phyloP scores from a whole-genome alignment of 129 eudicot genomes.

The Smallanthus sonchifolius region DNA sequence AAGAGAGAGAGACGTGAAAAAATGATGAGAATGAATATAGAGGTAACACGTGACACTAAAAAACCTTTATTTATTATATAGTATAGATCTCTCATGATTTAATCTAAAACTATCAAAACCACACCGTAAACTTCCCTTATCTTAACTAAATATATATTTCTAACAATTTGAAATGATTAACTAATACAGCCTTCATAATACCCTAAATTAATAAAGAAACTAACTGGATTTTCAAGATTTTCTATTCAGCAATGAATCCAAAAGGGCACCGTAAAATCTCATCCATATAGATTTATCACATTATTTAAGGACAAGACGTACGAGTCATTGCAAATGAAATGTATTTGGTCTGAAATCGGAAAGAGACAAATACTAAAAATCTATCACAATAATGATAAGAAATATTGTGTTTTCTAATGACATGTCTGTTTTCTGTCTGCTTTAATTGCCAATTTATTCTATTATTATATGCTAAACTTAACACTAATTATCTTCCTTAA shows the following conservation, averaged over 20 bases:
- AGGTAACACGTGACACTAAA: too few species aligned
- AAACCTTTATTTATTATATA: too few species aligned
- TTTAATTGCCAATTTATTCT: slow-evolving; percentile 16
- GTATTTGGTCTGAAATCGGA: background rate
- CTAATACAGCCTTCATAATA: background rate
- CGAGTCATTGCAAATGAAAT: background rate
- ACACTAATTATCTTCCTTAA: background rate
- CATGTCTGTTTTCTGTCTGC: slow-evolving; percentile 9
- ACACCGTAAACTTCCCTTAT: background rate
- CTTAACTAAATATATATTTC: background rate
- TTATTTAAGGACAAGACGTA: background rate
- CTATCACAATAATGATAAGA: background rate
- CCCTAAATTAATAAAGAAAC: background rate
- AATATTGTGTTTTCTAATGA: background rate
- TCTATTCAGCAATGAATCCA: background rate
- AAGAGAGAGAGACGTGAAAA: too few species aligned
- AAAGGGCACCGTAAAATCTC: background rate
- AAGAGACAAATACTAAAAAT: background rate
- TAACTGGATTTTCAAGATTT: background rate
- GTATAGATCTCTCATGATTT: too few species aligned
- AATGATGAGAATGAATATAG: too few species aligned
- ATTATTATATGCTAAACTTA: background rate
- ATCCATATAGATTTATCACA: background rate
- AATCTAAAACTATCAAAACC: too few species aligned
- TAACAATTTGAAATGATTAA: background rate